Evolutionary conservation across 148 eudicot genomes (phyloP), one percentile per base, ranked within the genome.

Genomic region (Nyssa sinensis): DNA sequence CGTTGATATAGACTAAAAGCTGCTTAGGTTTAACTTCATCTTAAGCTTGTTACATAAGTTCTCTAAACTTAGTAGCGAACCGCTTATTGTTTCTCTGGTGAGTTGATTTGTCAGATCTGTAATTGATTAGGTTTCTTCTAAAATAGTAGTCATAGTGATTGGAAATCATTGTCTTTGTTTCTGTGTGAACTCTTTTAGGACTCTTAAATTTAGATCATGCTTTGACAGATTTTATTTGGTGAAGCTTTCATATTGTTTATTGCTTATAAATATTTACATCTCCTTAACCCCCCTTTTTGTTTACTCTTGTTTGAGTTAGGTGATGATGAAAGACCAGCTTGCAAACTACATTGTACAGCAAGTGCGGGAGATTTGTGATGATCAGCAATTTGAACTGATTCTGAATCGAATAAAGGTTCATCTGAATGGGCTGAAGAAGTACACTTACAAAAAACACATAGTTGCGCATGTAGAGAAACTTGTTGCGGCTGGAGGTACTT

Each of bases 381-480:
- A 91, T 80, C 88, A 87, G 80, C 93, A 91, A 75, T 93, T 89
- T 61, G 97, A 91, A 80, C 71, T 86, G 64, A 87, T 91, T 73
- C 87, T 91, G 69, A 81, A 84, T 62, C 87, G 91, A 49, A 91
- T 91, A 44, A 91, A 91, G 84, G 86, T 85, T 75, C 97, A 91
- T 81, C 77, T 91, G 80, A 91, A 85, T 71, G 91, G 93, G 7
- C 87, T 91, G 67, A 91, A 91, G 85, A 91, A 91, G 82, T 91
- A 91, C 73, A 91, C 97, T 49, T 91, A 91, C 62, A 93, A 93
- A 71, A 91, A 91, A 83, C 97, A 91, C 77, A 91, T 91, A n/a
- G 97, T 91, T 78, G 96, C 96, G 12, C 96, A 93, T 77, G 96
- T 91, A 5, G 96, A 91, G 77, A 91, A 91, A 77, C 97, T 91